Evolutionary conservation across 1,284 basidiomycete genomes (phyloP), one percentile per base, ranked within the genome.

Genomic region (Ustilago trichophora): DNA sequence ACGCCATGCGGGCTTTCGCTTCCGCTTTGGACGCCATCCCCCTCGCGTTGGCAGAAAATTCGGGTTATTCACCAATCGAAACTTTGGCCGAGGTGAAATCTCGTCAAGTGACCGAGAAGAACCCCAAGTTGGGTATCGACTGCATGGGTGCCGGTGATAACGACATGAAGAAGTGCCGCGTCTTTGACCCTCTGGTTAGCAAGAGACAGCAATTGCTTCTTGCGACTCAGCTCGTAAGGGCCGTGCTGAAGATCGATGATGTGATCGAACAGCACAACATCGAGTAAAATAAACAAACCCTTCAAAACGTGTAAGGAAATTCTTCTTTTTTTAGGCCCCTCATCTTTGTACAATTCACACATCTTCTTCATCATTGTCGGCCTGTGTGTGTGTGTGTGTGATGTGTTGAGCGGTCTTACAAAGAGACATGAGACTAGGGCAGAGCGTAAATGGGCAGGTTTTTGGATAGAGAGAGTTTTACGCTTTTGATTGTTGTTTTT

Each of bases 1-100:
- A 99, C 81, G 95, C 95, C 1, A 98, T 98, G 94, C 90, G 95
- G 37, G 94, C 95, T 15, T 99, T 98, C 81, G 88, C 95, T 2
- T 91, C 91, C 24, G 95, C 95, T 10, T 85, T 99, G 8, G 95
- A 98, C 78, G 87, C 93, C 10, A 85, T 98, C 47, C 96, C 96
- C 8, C 87, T 98, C 15, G 95, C 96, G 2, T 85, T 98, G 10
- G 95, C 96, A 5, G 96, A 98, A 83, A 98, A 99, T 85, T 95
- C 92, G 68, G 95, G 95, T 47, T 84, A 98, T 50, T 90, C 91
- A 24, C 96, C 95, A 10, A 99, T 99, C 74, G 93, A 97, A 83
- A 97, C 93, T 3, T 86, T 99, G 18, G 89, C 95, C 1, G 90
- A 94, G 69, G 91, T 98, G 64, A 96, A 95, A 86, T 92, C 90